Evolutionary conservation across 371 early-diverging fungal genomes (phyloP), one percentile per base, ranked within the genome.

Genomic region (Batkoa obscura): DNA sequence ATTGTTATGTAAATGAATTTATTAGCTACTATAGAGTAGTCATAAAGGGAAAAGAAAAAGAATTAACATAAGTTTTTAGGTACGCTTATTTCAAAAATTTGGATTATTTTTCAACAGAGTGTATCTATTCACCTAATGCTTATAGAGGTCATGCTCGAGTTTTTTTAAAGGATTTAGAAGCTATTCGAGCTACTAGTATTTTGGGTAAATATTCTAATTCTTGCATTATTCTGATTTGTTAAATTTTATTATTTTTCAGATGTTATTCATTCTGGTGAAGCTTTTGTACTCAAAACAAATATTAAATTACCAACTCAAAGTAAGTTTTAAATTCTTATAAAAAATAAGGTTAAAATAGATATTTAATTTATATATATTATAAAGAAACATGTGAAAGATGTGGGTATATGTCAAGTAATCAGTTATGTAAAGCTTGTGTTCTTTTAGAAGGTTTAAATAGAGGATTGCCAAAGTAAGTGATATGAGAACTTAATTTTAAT

Each of bases 21-120:
- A 10, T 10, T 6, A 32, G 9, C 15, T 15, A 12, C 12, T 58
- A 37, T 30, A n/a, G 9, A 36, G 13, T 34, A 36, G 23, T 23
- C 23, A 23, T 23, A 23, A 23, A 23, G 23, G 23, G 23, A 23
- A 23, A 23, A 23, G 23, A 23, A 23, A 23, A 23, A 23, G 23
- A 23, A 23, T 23, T 23, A 23, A 23, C 0, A 23, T 23, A 23
- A 23, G 23, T 23, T 23, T 23, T 5, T 58, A 71, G 71, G 71
- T 84, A 99, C 64, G 99, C 99, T n/a, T 98, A 97, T 67, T 91
- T 91, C 65, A 90, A 92, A 67, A 90, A 96, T 52, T 75, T 99
- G 36, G 94, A 94, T 64, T 99, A 99, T 72, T 99, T 99, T 60
- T 95, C 98, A 6, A 98, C 99, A 2, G 99, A 99, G 68, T 99